Percentiles rank a stretch among this genome's conserved stretches.
Conservation (phyloP, 768 basidiomycete species). For the Mrakia hoshinonis region DNA sequence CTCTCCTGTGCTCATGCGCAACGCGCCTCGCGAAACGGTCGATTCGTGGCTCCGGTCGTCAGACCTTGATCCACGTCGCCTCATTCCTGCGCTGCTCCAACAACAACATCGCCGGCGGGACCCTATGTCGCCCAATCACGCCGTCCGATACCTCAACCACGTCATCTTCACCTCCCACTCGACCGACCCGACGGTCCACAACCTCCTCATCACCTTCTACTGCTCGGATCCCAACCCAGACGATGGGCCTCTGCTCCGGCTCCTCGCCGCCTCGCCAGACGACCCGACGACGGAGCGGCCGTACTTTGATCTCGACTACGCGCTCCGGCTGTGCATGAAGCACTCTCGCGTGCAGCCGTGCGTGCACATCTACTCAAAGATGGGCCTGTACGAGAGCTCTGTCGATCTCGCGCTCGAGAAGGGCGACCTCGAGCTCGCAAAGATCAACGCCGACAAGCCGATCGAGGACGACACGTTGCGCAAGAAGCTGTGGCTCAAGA, state of each 20-base stretch:
- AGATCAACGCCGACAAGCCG: conserved; percentile 88
- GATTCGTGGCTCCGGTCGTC: conserved; percentile 85
- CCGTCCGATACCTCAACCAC: conserved; percentile 78
- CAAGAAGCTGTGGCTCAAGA: conserved; percentile 96
- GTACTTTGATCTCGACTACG: conserved; percentile 95
- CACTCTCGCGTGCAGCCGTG: conserved; percentile 74
- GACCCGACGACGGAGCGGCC: conserved; percentile 76
- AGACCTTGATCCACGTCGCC: conserved; percentile 65
- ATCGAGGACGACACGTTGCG: conserved; percentile 76
- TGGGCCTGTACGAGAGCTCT: conserved; percentile 93
- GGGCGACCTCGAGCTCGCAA: conserved; percentile 90
- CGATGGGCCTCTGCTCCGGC: conserved; percentile 51
- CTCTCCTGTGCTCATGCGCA: conserved; percentile 73
- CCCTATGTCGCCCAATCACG: conserved; percentile 52
- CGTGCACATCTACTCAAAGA: conserved; percentile 92
- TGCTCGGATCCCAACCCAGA: conserved; percentile 41
- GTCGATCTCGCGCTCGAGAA: conserved; percentile 90
- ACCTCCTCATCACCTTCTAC: conserved; percentile 82
- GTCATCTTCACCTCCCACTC: conserved; percentile 59
- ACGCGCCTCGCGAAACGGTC: conserved; percentile 79
- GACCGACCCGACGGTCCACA: conserved; percentile 80
- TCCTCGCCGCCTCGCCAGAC: conserved; percentile 69
- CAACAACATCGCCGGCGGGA: conserved; percentile 12
- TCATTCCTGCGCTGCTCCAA: conserved; percentile 81
- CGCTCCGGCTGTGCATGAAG: conserved; percentile 79